These are phyloP conservation scores for Aspergillus sp. DNA, from an alignment of 2,329 filamentous ascomycete genomes.

Conservation along the genomic window DNA sequence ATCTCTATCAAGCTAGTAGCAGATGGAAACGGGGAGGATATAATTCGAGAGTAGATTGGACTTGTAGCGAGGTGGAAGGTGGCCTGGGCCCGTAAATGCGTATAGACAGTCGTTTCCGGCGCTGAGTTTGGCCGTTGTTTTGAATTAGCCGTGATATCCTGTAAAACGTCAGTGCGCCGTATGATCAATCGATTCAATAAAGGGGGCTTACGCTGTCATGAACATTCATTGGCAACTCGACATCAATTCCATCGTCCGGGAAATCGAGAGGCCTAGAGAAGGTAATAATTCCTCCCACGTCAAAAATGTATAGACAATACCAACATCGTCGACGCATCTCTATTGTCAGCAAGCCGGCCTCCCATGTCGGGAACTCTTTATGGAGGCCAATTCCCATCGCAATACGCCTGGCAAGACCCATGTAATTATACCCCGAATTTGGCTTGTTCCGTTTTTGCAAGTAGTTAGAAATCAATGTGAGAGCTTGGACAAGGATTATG, in stretches of 20 bases:
- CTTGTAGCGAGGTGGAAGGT: conserved; percentile 23
- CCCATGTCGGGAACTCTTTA: conserved; percentile 32
- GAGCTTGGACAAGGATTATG: conserved; percentile 33
- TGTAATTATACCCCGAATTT: conserved; percentile 36
- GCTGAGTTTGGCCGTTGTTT: conserved; percentile 13
- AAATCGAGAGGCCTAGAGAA: conserved; percentile 36
- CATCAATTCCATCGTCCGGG: conserved; percentile 30
- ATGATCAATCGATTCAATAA: background rate
- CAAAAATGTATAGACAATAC: conserved; percentile 28
- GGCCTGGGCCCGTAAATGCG: conserved; percentile 22
- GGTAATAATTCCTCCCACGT: conserved; percentile 35
- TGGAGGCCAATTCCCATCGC: conserved; percentile 37
- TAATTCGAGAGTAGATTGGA: conserved; percentile 25
- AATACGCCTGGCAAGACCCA: conserved; percentile 33
- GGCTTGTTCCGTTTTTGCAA: conserved; percentile 37
- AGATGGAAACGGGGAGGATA: conserved; percentile 22
- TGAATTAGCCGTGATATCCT: conserved; percentile 13
- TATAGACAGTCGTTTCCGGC: conserved; percentile 23
- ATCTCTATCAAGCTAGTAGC: conserved; percentile 20
- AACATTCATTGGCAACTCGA: conserved; percentile 27
- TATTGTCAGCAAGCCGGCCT: conserved; percentile 19
- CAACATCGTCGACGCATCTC: conserved; percentile 24
- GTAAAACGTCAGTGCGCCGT: background rate
- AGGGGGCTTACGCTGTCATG: conserved; percentile 17
- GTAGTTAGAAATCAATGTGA: conserved; percentile 35